These are phyloP conservation scores for Dactylellina leptospora DNA, from an alignment of 2,329 filamentous ascomycete species.

Conservation along the genomic window DNA sequence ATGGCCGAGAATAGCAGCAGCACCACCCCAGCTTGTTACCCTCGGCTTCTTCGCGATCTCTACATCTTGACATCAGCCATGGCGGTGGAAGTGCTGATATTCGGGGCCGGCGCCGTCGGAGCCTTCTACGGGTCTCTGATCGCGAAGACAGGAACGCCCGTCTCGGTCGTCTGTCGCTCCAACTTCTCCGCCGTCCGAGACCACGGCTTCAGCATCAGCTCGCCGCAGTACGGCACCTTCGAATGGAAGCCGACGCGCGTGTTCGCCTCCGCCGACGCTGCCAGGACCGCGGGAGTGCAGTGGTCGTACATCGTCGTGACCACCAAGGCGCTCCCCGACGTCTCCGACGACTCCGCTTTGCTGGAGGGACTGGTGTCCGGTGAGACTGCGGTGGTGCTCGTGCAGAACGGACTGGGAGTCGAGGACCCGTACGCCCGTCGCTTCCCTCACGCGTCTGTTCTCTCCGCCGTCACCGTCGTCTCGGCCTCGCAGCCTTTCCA, in stretches of 20 bases:
- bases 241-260: slow-evolving; percentile 70
- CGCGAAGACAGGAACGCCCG: slow-evolving; percentile 63
- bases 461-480: slow-evolving; percentile 68
- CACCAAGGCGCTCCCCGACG: slow-evolving; percentile 72
- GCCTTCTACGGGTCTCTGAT: slow-evolving; percentile 55
- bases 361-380: slow-evolving; percentile 50
- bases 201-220: slow-evolving; percentile 71
- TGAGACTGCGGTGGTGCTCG: slow-evolving; percentile 67
- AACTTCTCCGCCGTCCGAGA: slow-evolving; percentile 73
- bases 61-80: neutral
- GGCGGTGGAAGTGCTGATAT: slow-evolving; percentile 37
- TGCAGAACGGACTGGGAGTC: slow-evolving; percentile 71
- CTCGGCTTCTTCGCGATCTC: neutral
- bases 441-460: slow-evolving; percentile 66
- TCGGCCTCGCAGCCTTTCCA: slow-evolving; percentile 65
- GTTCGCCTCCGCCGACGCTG: slow-evolving; percentile 68
- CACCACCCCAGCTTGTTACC: slow-evolving; percentile 6
- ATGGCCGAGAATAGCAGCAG: too few species aligned
- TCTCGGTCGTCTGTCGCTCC: slow-evolving; percentile 77
- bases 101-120: slow-evolving; percentile 54
- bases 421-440: slow-evolving; percentile 66
- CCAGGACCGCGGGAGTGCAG: slow-evolving; percentile 63
- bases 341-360: slow-evolving; percentile 47
- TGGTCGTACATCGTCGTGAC: slow-evolving; percentile 76
- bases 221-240: slow-evolving; percentile 74